These are phyloP conservation scores for Ceriops decandra DNA, from an alignment of 345 rosid species.

Conservation along the genomic window DNA sequence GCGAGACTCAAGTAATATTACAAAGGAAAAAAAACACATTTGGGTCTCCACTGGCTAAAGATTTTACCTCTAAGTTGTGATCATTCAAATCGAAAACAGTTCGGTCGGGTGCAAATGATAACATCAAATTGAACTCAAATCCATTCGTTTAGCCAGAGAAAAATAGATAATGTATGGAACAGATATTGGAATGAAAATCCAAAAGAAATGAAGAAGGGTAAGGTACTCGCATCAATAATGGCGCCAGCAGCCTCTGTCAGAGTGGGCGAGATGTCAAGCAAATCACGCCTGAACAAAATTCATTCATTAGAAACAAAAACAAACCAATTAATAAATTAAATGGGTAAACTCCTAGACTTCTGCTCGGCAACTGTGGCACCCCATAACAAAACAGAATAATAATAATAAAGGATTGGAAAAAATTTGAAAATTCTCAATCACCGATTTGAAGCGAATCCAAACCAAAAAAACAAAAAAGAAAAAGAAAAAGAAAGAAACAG, in stretches of 20 bases:
- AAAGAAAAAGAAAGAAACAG: neutral
- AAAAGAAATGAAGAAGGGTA: neutral
- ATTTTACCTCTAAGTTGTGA: too few relatives aligned
- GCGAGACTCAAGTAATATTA: too few relatives aligned
- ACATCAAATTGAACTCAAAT: too few relatives aligned
- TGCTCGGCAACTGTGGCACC: neutral
- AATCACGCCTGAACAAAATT: conserved; percentile 57
- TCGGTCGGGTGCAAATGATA: too few relatives aligned
- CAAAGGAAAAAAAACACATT: too few relatives aligned
- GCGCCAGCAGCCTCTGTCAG: conserved; percentile 99
- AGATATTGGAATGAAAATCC: neutral
- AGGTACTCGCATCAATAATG: conserved; percentile 70
- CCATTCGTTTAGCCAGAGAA: too few relatives aligned
- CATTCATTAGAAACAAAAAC: neutral
- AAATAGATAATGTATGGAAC: too few relatives aligned
- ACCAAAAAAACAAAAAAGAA: neutral
- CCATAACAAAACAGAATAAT: neutral
- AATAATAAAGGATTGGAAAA: neutral
- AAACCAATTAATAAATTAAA: neutral
- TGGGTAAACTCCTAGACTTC: neutral
- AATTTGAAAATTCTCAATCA: neutral
- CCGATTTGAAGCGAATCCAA: neutral
- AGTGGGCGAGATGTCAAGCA: conserved; percentile 85
- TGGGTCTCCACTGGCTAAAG: too few relatives aligned
- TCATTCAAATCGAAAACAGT: too few relatives aligned